A percentile compares a stretch with the other conserved stretches of the same genome.
Evolutionary conservation across 1,284 basidiomycete genomes (phyloP).

Genomic region (Kalmanozyma brasiliensis): DNA sequence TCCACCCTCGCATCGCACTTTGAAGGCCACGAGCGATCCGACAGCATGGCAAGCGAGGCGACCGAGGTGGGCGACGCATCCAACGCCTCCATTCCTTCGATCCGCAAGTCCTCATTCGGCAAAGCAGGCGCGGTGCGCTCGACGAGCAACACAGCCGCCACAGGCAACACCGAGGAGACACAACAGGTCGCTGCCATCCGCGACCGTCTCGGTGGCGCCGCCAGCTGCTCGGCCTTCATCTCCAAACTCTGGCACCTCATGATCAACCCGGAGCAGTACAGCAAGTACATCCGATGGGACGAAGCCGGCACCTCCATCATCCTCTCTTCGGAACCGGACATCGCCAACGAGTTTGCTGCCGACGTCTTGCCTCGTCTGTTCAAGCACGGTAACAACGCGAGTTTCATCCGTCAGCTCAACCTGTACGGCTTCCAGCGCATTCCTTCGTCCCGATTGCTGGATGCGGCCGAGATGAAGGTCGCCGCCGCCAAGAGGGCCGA

Average conservation of each 20-base stretch:
- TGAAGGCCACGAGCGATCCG: slow-evolving; percentile 50
- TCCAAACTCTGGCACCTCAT: slow-evolving; percentile 68
- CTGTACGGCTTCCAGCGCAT: slow-evolving; percentile 67
- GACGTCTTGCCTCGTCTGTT: slow-evolving; percentile 64
- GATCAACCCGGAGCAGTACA: slow-evolving; percentile 63
- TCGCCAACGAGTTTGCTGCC: slow-evolving; percentile 64
- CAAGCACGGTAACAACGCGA: slow-evolving; percentile 67
- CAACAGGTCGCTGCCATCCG: slow-evolving; percentile 65
- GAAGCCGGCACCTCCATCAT: slow-evolving; percentile 65
- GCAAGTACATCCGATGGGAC: slow-evolving; percentile 63
- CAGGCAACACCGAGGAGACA: slow-evolving; percentile 56
- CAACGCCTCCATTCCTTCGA: slow-evolving; percentile 8
- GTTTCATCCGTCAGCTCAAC: slow-evolving; percentile 66
- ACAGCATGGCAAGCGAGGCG: slow-evolving; percentile 49
- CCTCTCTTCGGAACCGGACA: slow-evolving; percentile 62
- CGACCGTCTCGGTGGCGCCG: slow-evolving; percentile 64
- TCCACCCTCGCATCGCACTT: slow-evolving; percentile 43
- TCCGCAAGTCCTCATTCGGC: slow-evolving; percentile 20
- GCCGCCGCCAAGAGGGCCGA: slow-evolving; percentile 45
- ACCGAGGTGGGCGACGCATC: slow-evolving; percentile 42
- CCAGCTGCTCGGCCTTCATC: slow-evolving; percentile 67
- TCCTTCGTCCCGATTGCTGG: slow-evolving; percentile 61
- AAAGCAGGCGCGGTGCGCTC: slow-evolving; percentile 24
- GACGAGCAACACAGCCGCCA: slow-evolving; percentile 42
- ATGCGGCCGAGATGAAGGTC: slow-evolving; percentile 59